phyloP scores from a whole-genome alignment of 495 filamentous ascomycete genomes.

The Ascobolus immersus region DNA sequence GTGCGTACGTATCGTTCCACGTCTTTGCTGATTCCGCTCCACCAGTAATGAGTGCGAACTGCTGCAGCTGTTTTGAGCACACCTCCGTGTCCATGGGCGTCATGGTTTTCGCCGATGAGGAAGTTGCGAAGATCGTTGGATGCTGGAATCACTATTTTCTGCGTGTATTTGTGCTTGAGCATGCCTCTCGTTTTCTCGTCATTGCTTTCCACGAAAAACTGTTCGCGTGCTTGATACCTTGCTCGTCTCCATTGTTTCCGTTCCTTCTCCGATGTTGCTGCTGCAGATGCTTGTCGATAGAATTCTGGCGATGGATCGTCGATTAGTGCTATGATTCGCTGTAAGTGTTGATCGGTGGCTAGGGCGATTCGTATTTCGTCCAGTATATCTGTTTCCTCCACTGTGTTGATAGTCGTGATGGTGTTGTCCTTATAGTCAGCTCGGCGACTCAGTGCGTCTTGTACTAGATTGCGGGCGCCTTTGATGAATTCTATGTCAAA shows the following conservation, averaged over 20 bases:
- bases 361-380: not conserved
- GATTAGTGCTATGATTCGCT: no score
- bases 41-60: not conserved
- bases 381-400: not conserved
- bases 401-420: not conserved
- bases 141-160: not conserved
- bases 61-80: not conserved
- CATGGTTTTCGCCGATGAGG: no score
- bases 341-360: no score
- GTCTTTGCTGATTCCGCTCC: not conserved
- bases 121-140: not conserved
- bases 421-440: conserved; percentile 1
- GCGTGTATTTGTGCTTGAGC: not conserved
- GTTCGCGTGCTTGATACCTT: no score
- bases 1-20: not conserved
- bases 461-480: not conserved
- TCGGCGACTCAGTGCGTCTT: not conserved
- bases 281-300: no score
- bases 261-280: no score
- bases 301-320: no score
- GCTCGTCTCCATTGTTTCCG: no score
- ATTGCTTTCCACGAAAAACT: no score
- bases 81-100: not conserved
- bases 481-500: not conserved
- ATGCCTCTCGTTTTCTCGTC: not conserved